phyloP scores from a whole-genome alignment of 2,329 filamentous ascomycete genomes.

The Aureobasidium sp. region DNA sequence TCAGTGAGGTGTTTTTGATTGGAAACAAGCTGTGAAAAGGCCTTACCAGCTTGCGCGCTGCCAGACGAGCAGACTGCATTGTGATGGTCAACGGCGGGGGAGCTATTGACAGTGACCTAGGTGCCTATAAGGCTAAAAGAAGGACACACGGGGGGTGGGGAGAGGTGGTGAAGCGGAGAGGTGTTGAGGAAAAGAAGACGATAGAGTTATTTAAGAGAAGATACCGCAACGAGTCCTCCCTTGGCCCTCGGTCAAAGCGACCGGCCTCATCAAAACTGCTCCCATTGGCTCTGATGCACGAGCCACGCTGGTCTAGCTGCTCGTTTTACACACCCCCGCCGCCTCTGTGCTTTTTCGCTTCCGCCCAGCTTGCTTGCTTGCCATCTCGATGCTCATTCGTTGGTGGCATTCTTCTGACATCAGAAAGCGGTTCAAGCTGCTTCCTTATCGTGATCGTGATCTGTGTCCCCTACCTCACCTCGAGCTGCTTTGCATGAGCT shows the following conservation, averaged over 20 bases:
- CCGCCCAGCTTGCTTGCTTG: slow-evolving; percentile 8
- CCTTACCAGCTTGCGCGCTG: slow-evolving; percentile 36
- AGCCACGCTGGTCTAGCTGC: background rate
- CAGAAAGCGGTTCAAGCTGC: background rate
- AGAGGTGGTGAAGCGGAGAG: slow-evolving; percentile 16
- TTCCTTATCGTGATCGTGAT: background rate
- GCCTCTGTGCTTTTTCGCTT: slow-evolving; percentile 11
- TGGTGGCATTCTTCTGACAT: background rate
- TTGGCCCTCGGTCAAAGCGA: slow-evolving; percentile 15
- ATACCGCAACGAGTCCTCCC: slow-evolving; percentile 4
- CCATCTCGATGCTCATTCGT: background rate
- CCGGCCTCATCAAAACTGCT: background rate
- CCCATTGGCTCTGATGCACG: slow-evolving; percentile 12
- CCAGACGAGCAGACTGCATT: slow-evolving; percentile 33
- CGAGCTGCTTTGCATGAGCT: background rate
- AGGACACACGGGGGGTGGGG: slow-evolving; percentile 12
- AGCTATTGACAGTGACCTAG: slow-evolving; percentile 16
- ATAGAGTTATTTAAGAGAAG: slow-evolving; percentile 14
- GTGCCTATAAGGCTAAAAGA: slow-evolving; percentile 16
- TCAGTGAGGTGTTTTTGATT: background rate
- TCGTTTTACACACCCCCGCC: slow-evolving; percentile 12
- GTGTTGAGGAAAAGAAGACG: slow-evolving; percentile 17
- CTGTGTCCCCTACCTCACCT: background rate
- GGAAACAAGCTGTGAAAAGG: slow-evolving; percentile 6
- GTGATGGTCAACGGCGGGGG: slow-evolving; percentile 21